Evolutionary conservation across 2,329 filamentous ascomycete genomes (phyloP), one percentile per base, ranked within the genome.

Genomic region (Iodosphaeria phyllophila): DNA sequence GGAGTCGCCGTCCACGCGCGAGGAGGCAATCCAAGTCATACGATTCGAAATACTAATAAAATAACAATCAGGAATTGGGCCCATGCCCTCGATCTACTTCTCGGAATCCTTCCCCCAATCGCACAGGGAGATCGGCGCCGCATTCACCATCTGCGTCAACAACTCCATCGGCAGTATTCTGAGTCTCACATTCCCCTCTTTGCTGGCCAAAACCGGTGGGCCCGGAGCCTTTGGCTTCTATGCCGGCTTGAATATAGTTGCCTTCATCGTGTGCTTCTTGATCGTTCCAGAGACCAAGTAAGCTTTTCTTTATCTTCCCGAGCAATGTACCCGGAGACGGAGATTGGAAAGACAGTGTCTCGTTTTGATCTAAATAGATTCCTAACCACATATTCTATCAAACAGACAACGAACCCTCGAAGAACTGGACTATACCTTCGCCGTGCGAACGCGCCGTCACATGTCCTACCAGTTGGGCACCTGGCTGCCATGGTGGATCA

Each of bases 51-150:
- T n/a, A n/a, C n/a, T n/a, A n/a, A n/a, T n/a, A n/a, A n/a, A n/a
- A n/a, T n/a, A n/a, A n/a, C n/a, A n/a, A n/a, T n/a, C n/a, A n/a
- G n/a, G n/a, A n/a, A n/a, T n/a, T n/a, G 70, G 66, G 0, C 61
- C 62, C 3, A 68, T 75, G 8, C 68, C 69, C 0, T 74, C 69
- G 35, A 62, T 64, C 0, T 74, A 74, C 44, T 60, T 55, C 3
- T 67, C 70, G 15, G 71, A 76, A 41, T 64, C 73, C 3, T 75
- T 74, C 39, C 70, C 71, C 1, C 54, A 74, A 2, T 69, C 65
- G 2, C 69, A 75, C 40, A 57, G 71, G 35, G 71, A 75, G 38
- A 56, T 74, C 14, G 71, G 71, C 27, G 75, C 76, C 71, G 58
- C 58, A 0, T 74, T 58, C 48, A 64, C 67, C 4, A 69, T 74